Evolutionary conservation across 768 basidiomycete species (phyloP), one percentile per base, ranked within the genome.

Genomic region (Mycena vulgaris): DNA sequence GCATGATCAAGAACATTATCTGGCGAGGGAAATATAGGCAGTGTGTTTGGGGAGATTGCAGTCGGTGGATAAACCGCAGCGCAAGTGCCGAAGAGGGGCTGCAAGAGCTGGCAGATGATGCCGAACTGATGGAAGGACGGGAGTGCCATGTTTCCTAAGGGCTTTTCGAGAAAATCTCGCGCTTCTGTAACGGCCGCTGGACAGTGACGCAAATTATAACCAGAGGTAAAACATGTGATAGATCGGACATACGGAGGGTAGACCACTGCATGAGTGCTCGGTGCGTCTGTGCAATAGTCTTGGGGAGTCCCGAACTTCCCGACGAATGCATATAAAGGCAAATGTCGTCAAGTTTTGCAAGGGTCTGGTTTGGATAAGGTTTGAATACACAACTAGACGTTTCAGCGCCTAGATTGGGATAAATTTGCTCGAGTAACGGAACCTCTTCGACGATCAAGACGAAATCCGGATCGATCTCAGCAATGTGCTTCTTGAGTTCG

Each of bases 281-380:
- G 48, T 81, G 77, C 0, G 78, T 82, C 35, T 83, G 78, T 2
- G 79, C 75, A 51, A 88, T 82, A 9, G 83, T 73, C 63, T 85
- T 87, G 0, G 87, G 86, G 55, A 84, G 80, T 2, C 86, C 85
- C 0, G 87, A 85, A 60, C 85, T 87, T 21, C 87, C 87, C 4
- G 88, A 88, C 0, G 88, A 88, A 68, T 88, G 86, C 0, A 86
- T 74, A 60, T 84, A 87, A 14, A 83, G 39, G 48, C 79, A 56
- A 19, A 80, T 60, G 55, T 81, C 75, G 56, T 75, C 65, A 39
- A 79, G 58, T 55, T 69, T 27, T 49, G 70, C 63, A 17, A 61
- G 62, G 1, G 39, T 28, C 5, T 70, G 63, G 16, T 53, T 59
- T 9, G 77, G 78, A 37, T 81, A 83, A 5, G 76, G 71, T n/a